Base-by-base conservation (phyloP, 2,329 filamentous ascomycete species). In the Phaeosphaeriaceae sp. region DNA sequence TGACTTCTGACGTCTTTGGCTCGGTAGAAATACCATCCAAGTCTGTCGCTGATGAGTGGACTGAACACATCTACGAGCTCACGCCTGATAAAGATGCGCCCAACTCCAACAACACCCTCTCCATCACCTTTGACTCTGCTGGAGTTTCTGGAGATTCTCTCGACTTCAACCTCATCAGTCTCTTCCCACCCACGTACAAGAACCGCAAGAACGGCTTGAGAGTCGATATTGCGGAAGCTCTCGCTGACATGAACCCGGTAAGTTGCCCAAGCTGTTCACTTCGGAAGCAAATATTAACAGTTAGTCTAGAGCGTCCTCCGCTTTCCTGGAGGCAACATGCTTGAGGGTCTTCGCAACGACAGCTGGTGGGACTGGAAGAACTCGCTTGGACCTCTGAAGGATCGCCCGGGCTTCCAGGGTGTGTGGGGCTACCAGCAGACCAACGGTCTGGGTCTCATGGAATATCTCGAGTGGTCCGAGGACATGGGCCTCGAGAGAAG, bases 161-260 rank as follows among this genome's bases (percentile, higher is more conserved):
- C 1, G 72, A 75, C 53, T 85, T 86, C 71, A 81, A 82, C 57
- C 70, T 86, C 19, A 81, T 86, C 58, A 82, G 80, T 50, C 69
- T 86, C 40, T 86, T 85, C 71, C 82, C 82, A 1, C 83, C 83
- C 4, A 86, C 84, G 0, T 86, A 82, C 78, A 85, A 84, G 51
- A 68, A 80, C 58, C 77, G 83, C 19, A 78, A 79, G 52, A 85
- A 86, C 64, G 84, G 84, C 19, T 70, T 85, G 44, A 77, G 83
- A 9, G 72, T 79, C 36, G 83, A 85, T 55, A 73, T 85, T 46
- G 82, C 81, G 48, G 76, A 85, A 58, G 78, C 79, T 17, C 73
- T 82, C 46, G 71, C 72, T 27, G 78, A 75, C 45, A 69, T 81
- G 58, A 78, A 78, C 47, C 76, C 81, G 7, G 65, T 70, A 62